Conservation (phyloP, 2,329 filamentous ascomycete species). For the Cordyceps pruinosa region DNA sequence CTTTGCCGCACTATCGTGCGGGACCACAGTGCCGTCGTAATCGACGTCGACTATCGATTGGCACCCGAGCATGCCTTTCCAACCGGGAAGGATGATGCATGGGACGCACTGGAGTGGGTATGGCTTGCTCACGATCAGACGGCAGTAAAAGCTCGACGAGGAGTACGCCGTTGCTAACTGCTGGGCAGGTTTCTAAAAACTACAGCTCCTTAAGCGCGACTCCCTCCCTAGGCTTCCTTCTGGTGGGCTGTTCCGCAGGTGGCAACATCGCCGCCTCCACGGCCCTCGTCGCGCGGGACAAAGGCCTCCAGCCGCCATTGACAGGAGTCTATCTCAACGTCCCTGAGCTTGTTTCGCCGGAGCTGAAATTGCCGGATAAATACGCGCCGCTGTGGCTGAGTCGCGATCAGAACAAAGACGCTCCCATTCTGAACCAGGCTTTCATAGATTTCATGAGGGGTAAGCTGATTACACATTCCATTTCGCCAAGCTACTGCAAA, state of each 20-base stretch:
- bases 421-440: background rate
- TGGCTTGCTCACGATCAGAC: too few relatives aligned
- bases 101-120: background rate
- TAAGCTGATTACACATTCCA: background rate
- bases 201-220: background rate
- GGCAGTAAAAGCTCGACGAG: too few relatives aligned
- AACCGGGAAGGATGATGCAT: background rate
- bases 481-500: too few relatives aligned
- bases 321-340: background rate
- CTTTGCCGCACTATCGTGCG: background rate
- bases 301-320: background rate
- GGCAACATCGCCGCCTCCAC: background rate
- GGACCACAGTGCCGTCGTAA: background rate
- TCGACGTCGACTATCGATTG: background rate
- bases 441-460: background rate
- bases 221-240: background rate
- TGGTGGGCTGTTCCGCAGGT: background rate
- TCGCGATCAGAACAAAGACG: background rate
- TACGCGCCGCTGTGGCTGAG: background rate
- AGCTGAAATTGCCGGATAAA: background rate
- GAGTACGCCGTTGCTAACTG: background rate
- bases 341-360: background rate
- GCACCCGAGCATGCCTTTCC: background rate
- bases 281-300: background rate
- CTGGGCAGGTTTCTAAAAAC: background rate